Conservation (phyloP, 306 rosid species). For the Dryas drummondii region DNA sequence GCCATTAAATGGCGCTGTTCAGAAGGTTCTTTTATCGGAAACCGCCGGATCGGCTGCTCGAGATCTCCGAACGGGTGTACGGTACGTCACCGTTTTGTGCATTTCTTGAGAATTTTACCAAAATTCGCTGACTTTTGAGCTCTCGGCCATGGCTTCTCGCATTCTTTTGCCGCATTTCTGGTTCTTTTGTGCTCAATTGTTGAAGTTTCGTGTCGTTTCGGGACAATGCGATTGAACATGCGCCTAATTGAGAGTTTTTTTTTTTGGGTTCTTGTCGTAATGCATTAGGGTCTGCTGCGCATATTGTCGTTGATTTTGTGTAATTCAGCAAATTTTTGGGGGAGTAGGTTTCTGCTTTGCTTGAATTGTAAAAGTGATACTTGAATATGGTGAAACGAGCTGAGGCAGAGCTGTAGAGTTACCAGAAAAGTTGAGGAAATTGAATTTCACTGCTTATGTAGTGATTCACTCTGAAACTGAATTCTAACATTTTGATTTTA, state of each 20-base stretch:
- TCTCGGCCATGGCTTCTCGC: not conserved
- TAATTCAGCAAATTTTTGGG: constrained; percentile 13
- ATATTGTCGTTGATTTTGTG: not conserved
- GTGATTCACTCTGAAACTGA: not conserved
- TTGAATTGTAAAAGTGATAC: constrained; percentile 4
- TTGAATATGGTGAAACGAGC: constrained; percentile 7
- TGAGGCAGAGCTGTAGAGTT: constrained; percentile 8
- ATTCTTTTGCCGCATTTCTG: not conserved
- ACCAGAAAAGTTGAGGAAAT: constrained; percentile 6
- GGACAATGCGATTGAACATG: constrained; percentile 37
- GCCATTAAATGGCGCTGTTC: constrained; percentile 99
- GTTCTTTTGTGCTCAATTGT: constrained; percentile 26
- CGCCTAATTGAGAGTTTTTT: constrained; percentile 25
- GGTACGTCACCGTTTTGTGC: constrained; percentile 39
- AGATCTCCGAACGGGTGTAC: constrained; percentile 95
- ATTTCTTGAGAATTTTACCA: not conserved
- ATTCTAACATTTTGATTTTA: not conserved
- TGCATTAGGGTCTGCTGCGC: constrained; percentile 3
- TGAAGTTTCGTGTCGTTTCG: constrained; percentile 18
- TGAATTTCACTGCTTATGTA: not conserved
- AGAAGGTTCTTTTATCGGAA: constrained; percentile 87
- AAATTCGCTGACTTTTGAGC: not conserved
- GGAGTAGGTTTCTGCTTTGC: not conserved
- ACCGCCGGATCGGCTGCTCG: constrained; percentile 99
- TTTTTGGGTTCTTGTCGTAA: constrained; percentile 8